Evolutionary conservation across 2,329 filamentous ascomycete species (phyloP).

Genomic region (Truncatella angustata): DNA sequence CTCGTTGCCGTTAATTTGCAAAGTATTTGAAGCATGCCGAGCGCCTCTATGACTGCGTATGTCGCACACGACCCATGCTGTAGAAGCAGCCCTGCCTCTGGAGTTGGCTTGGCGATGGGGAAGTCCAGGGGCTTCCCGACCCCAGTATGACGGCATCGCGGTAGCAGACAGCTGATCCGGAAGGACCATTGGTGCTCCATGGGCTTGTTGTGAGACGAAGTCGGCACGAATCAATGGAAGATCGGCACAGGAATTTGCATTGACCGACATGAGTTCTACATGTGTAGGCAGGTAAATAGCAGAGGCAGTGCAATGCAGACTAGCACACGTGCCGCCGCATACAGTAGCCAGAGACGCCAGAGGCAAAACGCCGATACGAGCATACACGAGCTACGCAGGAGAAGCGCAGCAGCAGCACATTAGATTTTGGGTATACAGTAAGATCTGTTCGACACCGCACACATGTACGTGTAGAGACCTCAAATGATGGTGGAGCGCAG

Average conservation of each 20-base stretch:
- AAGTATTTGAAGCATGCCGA: not conserved
- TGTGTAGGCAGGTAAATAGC: too few species aligned
- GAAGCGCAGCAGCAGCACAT: too few species aligned
- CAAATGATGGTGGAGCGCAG: not conserved
- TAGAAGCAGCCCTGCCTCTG: too few species aligned
- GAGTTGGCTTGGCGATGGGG: not conserved
- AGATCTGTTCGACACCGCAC: not conserved
- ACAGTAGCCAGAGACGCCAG: too few species aligned
- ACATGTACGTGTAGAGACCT: not conserved
- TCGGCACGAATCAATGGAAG: not conserved
- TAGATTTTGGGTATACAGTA: too few species aligned
- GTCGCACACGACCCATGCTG: not conserved
- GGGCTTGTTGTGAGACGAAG: not conserved
- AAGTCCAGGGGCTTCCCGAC: not conserved
- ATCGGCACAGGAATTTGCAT: not conserved
- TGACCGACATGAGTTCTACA: not conserved
- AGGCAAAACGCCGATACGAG: too few species aligned
- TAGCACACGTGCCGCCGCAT: not conserved
- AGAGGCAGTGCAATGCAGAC: not conserved
- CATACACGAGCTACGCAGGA: too few species aligned
- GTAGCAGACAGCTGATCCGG: not conserved
- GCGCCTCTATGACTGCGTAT: not conserved
- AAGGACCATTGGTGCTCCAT: not conserved
- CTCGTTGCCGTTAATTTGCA: too few species aligned
- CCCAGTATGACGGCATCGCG: conserved; percentile 1